Evolutionary conservation across 176 grass and related monocot genomes (phyloP).

Genomic region (Oryza punctata): DNA sequence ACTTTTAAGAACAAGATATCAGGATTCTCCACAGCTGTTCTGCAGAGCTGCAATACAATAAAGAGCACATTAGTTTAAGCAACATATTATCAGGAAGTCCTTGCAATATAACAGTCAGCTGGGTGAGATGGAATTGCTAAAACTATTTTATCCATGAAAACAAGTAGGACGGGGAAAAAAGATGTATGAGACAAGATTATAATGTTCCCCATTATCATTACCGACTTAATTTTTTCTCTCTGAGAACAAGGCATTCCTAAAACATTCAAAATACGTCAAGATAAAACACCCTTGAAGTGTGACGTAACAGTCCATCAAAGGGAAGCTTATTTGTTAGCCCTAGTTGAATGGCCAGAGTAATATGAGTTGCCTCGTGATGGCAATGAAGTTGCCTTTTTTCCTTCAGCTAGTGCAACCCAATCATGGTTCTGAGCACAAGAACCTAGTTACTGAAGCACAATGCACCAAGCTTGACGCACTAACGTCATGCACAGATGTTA

Average conservation of each 20-base stretch:
- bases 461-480: neutral
- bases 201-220: neutral
- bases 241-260: neutral
- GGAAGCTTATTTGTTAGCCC: neutral
- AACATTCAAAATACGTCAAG: no score
- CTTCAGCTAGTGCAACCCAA: neutral
- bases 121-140: neutral
- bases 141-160: slow-evolving; percentile 10
- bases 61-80: slow-evolving; percentile 15
- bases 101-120: neutral
- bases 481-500: neutral
- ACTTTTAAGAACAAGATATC: slow-evolving; percentile 84
- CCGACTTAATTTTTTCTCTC: neutral
- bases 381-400: neutral
- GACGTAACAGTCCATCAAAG: neutral
- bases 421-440: neutral
- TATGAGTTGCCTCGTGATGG: neutral
- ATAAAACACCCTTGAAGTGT: slow-evolving; percentile 18
- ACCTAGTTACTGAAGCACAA: neutral
- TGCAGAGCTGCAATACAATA: slow-evolving; percentile 74
- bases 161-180: neutral
- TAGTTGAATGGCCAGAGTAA: slow-evolving; percentile 1
- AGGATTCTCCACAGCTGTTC: slow-evolving; percentile 67
- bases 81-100: slow-evolving; percentile 14
- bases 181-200: neutral